Evolutionary conservation across 78 protist genomes (phyloP).

Genomic region (Dictyostelium discoideum): DNA sequence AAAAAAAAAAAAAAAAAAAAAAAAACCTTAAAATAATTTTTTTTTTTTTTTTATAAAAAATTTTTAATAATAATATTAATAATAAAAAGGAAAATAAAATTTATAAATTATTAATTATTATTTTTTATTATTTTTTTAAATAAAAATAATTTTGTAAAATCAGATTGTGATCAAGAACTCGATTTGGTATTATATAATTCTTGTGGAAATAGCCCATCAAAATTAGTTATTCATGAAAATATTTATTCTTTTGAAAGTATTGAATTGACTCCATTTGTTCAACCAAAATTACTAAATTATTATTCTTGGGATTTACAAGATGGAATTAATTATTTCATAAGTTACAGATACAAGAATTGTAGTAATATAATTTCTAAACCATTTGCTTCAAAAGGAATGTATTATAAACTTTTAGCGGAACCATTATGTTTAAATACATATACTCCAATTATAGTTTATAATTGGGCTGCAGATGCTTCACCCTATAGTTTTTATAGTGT

Average conservation of each 20-base stretch:
- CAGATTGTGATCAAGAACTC: background rate
- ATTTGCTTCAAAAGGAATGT: background rate
- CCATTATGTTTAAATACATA: background rate
- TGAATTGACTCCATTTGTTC: background rate
- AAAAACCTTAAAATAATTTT: too few species aligned
- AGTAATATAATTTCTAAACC: background rate
- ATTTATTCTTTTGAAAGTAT: background rate
- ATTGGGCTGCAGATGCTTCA: background rate
- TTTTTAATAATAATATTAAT: too few species aligned
- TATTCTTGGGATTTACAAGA: background rate
- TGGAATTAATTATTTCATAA: background rate
- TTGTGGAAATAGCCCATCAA: background rate
- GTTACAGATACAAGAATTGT: background rate
- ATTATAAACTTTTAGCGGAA: background rate
- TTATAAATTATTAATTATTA: too few species aligned
- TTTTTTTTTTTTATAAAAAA: too few species aligned
- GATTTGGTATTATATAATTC: background rate
- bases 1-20: too few species aligned
- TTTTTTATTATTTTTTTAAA: too few species aligned
- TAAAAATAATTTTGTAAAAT: background rate
- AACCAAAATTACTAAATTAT: background rate
- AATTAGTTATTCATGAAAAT: background rate
- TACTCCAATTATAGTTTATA: background rate
- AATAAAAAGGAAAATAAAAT: too few species aligned
- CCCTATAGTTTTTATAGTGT: background rate